Evolutionary conservation across 2,329 filamentous ascomycete species (phyloP).

Genomic region (Trichoderma sp.): DNA sequence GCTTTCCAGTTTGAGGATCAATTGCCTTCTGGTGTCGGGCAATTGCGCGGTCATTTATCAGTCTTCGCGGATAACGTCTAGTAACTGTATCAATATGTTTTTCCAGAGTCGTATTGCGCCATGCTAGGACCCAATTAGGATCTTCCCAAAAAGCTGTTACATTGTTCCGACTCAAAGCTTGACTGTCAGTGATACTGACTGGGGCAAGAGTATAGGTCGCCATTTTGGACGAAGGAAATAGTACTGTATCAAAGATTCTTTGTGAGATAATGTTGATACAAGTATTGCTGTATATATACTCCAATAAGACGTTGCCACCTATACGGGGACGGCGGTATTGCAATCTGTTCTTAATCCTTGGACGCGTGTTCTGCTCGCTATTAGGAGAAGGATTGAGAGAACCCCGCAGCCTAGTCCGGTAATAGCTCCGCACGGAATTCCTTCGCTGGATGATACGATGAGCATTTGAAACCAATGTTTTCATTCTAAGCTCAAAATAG

Average conservation of each 20-base stretch:
- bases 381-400: neutral
- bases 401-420: neutral
- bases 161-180: constrained; percentile 10
- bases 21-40: constrained; percentile 25
- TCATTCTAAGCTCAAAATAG: neutral
- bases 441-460: neutral
- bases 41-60: constrained; percentile 22
- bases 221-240: neutral
- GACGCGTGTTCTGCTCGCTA: neutral
- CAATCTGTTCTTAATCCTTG: neutral
- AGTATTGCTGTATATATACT: neutral
- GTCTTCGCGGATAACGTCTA: neutral
- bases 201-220: neutral
- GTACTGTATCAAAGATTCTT: fast-evolving
- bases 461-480: neutral
- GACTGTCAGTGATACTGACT: neutral
- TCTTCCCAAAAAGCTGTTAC: constrained; percentile 8
- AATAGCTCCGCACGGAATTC: neutral
- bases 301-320: neutral
- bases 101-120: neutral
- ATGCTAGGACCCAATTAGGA: neutral
- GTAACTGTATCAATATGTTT: neutral
- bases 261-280: neutral
- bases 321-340: neutral
- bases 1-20: constrained; percentile 24